Evolutionary conservation across 2,329 filamentous ascomycete species (phyloP).

Genomic region (Hortaea werneckii): DNA sequence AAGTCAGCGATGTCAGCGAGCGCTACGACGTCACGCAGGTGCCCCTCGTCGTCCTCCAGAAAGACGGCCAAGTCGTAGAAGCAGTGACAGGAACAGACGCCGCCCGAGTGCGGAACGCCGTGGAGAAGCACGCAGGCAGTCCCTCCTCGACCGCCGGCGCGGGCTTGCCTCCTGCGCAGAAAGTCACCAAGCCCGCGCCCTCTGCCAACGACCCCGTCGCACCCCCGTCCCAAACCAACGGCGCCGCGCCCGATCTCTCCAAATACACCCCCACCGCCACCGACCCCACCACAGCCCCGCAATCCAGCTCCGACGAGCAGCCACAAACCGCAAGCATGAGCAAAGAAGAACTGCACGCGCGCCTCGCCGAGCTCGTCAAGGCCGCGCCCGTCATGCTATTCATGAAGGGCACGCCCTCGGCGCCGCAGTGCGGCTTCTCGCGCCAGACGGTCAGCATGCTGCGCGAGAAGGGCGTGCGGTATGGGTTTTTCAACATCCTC

Average conservation of each 20-base stretch:
- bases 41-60: slow-evolving; percentile 78
- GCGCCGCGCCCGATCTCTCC: slow-evolving; percentile 25
- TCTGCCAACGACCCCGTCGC: slow-evolving; percentile 15
- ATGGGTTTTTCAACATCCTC: slow-evolving; percentile 98
- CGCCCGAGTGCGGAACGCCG: slow-evolving; percentile 69
- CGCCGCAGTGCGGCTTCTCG: slow-evolving; percentile 86
- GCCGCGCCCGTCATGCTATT: slow-evolving; percentile 97
- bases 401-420: slow-evolving; percentile 90
- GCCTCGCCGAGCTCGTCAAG: slow-evolving; percentile 77
- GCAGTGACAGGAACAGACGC: slow-evolving; percentile 85
- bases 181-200: slow-evolving; percentile 35
- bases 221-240: slow-evolving; percentile 25
- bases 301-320: slow-evolving; percentile 31
- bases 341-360: slow-evolving; percentile 76
- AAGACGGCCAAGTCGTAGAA: slow-evolving; percentile 65
- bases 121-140: slow-evolving; percentile 63
- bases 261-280: slow-evolving; percentile 34
- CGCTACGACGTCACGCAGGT: slow-evolving; percentile 90
- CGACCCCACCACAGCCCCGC: slow-evolving; percentile 39
- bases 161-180: slow-evolving; percentile 33
- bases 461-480: slow-evolving; percentile 82
- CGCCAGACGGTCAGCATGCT: slow-evolving; percentile 78
- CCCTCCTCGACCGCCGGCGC: slow-evolving; percentile 22
- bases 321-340: slow-evolving; percentile 26
- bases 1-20: slow-evolving; percentile 84